Conservation (phyloP, 1,284 basidiomycete species). For the Rhodotorula mucilaginosa region DNA sequence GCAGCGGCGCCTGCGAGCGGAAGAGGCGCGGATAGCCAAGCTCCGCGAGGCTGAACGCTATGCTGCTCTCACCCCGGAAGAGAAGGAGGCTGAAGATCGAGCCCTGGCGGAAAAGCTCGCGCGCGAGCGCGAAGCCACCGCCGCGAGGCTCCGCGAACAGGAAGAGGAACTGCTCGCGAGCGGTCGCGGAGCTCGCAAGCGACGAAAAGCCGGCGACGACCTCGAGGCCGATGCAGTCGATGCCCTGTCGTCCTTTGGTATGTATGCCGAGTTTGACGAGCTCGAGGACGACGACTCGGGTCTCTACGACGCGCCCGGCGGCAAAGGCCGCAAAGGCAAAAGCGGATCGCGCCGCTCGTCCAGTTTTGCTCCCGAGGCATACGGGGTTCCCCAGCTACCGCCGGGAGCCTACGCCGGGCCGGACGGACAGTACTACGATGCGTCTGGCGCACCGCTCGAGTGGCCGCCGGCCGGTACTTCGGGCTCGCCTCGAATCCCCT, state of each 20-base stretch:
- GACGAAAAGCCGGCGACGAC: slow-evolving; percentile 11
- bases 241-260: slow-evolving; percentile 7
- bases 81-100: slow-evolving; percentile 34
- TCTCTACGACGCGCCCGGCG: slow-evolving; percentile 1
- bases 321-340: slow-evolving; percentile 15
- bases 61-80: slow-evolving; percentile 33
- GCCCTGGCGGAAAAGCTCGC: slow-evolving; percentile 14
- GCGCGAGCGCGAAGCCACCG: slow-evolving; percentile 20
- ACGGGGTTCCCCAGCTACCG: not conserved
- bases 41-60: slow-evolving; percentile 33
- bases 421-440: slow-evolving; percentile 25
- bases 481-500: not conserved
- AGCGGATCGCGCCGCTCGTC: slow-evolving; percentile 1
- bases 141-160: slow-evolving; percentile 6
- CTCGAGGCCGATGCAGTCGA: slow-evolving; percentile 21
- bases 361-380: slow-evolving; percentile 11
- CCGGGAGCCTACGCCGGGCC: slow-evolving; percentile 10
- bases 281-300: slow-evolving; percentile 18
- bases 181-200: slow-evolving; percentile 32
- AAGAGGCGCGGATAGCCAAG: slow-evolving; percentile 33
- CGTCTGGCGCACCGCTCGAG: slow-evolving; percentile 8
- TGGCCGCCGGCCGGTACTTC: slow-evolving; percentile 6
- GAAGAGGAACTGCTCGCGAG: slow-evolving; percentile 27
- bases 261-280: slow-evolving; percentile 30
- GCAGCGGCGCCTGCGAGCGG: slow-evolving; percentile 21